These are phyloP conservation scores for Lupinus albus DNA, from an alignment of 306 rosid species.

Conservation along the genomic window DNA sequence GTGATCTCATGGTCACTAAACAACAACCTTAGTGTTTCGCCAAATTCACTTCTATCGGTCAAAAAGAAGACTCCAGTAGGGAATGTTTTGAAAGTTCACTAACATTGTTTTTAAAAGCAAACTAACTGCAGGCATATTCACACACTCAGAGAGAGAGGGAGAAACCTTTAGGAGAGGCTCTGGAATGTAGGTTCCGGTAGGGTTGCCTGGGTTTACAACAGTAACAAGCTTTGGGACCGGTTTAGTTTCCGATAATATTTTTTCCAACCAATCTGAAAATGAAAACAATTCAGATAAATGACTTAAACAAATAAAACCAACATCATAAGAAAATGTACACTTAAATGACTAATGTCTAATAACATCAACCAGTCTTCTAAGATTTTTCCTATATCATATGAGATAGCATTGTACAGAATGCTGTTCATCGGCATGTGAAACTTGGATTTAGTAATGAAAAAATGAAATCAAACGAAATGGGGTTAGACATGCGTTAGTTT, in stretches of 20 bases:
- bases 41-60: no score
- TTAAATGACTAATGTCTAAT: background rate
- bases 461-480: conserved; percentile 5
- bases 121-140: conserved; percentile 7
- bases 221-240: conserved; percentile 94
- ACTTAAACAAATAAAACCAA: conserved; percentile 7
- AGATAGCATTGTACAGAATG: background rate
- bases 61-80: background rate
- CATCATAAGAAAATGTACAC: conserved; percentile 29
- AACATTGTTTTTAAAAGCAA: background rate
- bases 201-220: conserved; percentile 96
- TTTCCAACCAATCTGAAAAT: conserved; percentile 90
- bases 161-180: conserved; percentile 81
- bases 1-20: no score
- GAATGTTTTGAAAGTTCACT: conserved; percentile 7
- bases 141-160: conserved; percentile 22
- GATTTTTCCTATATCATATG: background rate
- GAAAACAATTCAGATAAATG: conserved; percentile 34
- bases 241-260: conserved; percentile 61
- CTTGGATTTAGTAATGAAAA: background rate
- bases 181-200: conserved; percentile 88
- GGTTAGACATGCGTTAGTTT: background rate
- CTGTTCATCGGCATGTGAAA: background rate
- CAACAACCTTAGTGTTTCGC: no score
- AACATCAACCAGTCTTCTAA: conserved; percentile 23